Evolutionary conservation across 768 basidiomycete genomes (phyloP).

Genomic region (Suillus tomentosus): DNA sequence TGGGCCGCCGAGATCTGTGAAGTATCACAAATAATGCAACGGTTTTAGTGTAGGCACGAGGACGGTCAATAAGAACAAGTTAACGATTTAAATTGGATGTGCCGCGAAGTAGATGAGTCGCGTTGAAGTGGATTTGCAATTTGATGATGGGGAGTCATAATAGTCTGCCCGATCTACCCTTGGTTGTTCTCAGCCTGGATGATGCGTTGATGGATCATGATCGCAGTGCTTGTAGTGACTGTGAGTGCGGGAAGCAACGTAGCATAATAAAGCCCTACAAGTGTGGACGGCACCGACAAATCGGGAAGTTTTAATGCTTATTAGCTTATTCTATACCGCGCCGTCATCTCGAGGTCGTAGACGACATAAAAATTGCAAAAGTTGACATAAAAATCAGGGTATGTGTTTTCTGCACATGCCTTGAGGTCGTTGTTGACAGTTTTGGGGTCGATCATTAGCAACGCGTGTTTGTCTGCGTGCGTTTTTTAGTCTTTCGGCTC

Average conservation of each 20-base stretch:
- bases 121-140: constrained; percentile 2
- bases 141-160: not conserved
- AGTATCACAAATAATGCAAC: not conserved
- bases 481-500: not conserved
- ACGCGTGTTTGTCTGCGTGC: constrained; percentile 14
- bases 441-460: constrained; percentile 30
- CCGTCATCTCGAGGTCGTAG: not conserved
- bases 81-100: constrained; percentile 1
- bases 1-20: constrained; percentile 31
- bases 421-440: constrained; percentile 32
- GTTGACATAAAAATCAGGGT: constrained; percentile 31
- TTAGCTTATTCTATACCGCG: not conserved
- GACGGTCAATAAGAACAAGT: constrained; percentile 19
- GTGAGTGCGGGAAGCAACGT: constrained; percentile 1
- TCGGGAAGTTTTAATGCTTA: constrained; percentile 3
- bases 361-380: constrained; percentile 16
- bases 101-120: constrained; percentile 6
- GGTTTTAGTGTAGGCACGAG: constrained; percentile 34
- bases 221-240: not conserved
- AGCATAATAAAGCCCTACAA: not conserved
- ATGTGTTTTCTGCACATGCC: constrained; percentile 10
- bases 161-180: not conserved
- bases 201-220: not conserved
- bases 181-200: constrained; percentile 1
- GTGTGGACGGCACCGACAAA: constrained; percentile 1